These are phyloP conservation scores for Sporothrix curviconia DNA, from an alignment of 2,329 filamentous ascomycete species.

Conservation along the genomic window DNA sequence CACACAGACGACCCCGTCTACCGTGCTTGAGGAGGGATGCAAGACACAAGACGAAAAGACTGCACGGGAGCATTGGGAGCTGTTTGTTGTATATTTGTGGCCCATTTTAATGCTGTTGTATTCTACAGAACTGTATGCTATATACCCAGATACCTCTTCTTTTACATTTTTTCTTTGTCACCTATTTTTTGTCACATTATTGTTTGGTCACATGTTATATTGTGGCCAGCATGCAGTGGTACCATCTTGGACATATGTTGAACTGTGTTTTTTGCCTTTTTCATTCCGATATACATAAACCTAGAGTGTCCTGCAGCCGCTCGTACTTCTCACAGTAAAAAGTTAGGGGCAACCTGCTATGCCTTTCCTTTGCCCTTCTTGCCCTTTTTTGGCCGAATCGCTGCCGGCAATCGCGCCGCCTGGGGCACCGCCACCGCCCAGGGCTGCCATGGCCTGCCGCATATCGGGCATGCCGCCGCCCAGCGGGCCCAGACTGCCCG, in stretches of 20 bases:
- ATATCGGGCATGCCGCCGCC: slow-evolving; percentile 21
- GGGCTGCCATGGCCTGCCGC: slow-evolving; percentile 13
- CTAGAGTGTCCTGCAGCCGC: background rate
- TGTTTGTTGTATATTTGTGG: background rate
- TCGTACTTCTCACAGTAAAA: background rate
- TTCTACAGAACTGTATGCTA: slow-evolving; percentile 8
- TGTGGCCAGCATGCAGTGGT: background rate
- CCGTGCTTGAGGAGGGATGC: background rate
- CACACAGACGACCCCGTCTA: slow-evolving; percentile 22
- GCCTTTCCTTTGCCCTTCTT: slow-evolving; percentile 25
- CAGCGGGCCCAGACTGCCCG: slow-evolving; percentile 13
- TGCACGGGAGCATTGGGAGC: background rate
- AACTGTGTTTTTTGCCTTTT: background rate
- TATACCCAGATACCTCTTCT: slow-evolving; percentile 12
- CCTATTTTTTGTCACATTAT: too few species aligned
- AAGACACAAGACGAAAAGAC: background rate
- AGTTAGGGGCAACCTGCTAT: slow-evolving; percentile 16
- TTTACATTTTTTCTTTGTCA: slow-evolving; percentile 4
- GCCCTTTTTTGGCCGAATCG: slow-evolving; percentile 11
- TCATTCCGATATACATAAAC: background rate
- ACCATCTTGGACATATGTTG: background rate
- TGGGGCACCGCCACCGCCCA: slow-evolving; percentile 5
- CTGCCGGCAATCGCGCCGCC: slow-evolving; percentile 17
- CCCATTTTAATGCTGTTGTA: background rate
- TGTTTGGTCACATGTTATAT: background rate